These are phyloP conservation scores for Mycena haematopus DNA, from an alignment of 768 basidiomycete genomes.

Conservation along the genomic window DNA sequence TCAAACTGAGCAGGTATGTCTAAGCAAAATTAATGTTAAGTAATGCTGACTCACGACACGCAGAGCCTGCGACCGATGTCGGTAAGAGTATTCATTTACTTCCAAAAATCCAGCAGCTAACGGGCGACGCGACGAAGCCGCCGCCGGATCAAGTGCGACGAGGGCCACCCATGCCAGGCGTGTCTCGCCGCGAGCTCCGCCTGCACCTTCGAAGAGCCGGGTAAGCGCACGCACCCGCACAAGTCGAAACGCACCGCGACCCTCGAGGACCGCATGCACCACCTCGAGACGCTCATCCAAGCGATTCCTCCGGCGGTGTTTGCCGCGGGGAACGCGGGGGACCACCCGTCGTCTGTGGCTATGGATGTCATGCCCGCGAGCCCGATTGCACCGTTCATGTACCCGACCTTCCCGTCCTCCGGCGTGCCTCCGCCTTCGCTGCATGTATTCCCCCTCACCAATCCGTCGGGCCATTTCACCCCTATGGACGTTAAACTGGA, in stretches of 20 bases:
- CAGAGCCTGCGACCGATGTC: constrained; percentile 90
- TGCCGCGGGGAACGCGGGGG: constrained; percentile 56
- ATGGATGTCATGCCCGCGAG: constrained; percentile 34
- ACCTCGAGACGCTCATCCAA: constrained; percentile 83
- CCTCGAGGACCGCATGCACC: constrained; percentile 88
- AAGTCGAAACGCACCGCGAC: constrained; percentile 90
- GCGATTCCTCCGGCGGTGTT: constrained; percentile 86
- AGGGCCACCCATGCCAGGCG: constrained; percentile 88
- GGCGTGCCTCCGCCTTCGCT: constrained; percentile 83
- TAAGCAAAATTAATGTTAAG: not conserved
- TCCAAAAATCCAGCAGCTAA: constrained; percentile 1
- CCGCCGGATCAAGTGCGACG: constrained; percentile 86
- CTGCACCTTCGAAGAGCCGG: constrained; percentile 88
- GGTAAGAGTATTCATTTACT: constrained; percentile 56
- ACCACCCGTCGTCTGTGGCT: constrained; percentile 43
- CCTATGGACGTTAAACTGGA: constrained; percentile 44
- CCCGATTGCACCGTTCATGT: constrained; percentile 49
- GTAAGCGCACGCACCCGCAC: constrained; percentile 84
- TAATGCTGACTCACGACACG: constrained; percentile 27
- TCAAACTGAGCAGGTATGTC: constrained; percentile 84
- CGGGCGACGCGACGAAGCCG: constrained; percentile 51
- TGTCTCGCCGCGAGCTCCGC: constrained; percentile 83
- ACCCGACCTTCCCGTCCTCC: constrained; percentile 49
- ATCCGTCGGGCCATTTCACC: constrained; percentile 81
- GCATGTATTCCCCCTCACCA: constrained; percentile 78